phyloP scores from a whole-genome alignment of 768 basidiomycete genomes.

The Tulasnella sp. region DNA sequence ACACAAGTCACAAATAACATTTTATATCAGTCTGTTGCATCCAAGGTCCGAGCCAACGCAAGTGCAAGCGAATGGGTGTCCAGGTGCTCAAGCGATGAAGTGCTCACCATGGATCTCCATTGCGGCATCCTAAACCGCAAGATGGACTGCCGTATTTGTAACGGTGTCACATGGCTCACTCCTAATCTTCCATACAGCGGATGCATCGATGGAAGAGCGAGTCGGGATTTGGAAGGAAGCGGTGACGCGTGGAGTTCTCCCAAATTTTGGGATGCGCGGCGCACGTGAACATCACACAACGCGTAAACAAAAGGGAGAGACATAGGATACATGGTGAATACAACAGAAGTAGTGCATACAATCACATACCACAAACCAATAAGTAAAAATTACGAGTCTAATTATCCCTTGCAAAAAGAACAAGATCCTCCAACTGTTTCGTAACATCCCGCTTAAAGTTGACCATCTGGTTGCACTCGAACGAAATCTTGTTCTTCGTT shows the following conservation, averaged over 20 bases:
- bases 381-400: background rate
- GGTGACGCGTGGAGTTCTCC: background rate
- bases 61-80: background rate
- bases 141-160: background rate
- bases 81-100: background rate
- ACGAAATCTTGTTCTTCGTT: conserved; percentile 10
- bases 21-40: background rate
- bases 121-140: background rate
- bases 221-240: background rate
- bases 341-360: background rate
- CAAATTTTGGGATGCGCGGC: background rate
- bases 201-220: background rate
- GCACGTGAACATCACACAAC: background rate
- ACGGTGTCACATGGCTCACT: conserved; percentile 1
- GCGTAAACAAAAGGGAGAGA: background rate
- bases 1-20: background rate
- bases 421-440: conserved; percentile 10
- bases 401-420: conserved; percentile 15
- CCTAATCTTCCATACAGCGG: background rate
- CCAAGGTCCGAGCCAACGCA: background rate
- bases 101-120: conserved; percentile 5
- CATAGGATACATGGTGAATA: background rate
- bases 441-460: conserved; percentile 11
- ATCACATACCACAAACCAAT: background rate
- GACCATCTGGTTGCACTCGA: conserved; percentile 15